Percentiles rank a stretch among this genome's conserved stretches.
Evolutionary conservation across 1,284 basidiomycete species (phyloP).

Genomic region (Golubevia sp.): DNA sequence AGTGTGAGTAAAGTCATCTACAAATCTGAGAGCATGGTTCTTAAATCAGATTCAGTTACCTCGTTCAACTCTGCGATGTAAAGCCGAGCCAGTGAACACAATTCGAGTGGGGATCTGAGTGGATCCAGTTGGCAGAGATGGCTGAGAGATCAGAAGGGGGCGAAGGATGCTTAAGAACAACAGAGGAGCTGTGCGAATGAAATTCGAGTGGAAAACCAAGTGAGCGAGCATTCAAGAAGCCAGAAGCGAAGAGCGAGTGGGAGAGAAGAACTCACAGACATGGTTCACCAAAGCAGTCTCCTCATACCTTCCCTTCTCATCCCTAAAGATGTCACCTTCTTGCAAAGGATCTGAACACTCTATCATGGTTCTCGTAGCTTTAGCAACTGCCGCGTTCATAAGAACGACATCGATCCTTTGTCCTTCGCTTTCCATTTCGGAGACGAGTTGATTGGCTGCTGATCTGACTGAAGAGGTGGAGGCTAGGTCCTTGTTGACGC

Average conservation of each 20-base stretch:
- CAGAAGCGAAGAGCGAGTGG: background rate
- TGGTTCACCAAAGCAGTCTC: slow-evolving; percentile 33
- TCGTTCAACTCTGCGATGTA: slow-evolving; percentile 18
- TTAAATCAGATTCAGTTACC: no score
- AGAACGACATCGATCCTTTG: slow-evolving; percentile 20
- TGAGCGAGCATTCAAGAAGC: background rate
- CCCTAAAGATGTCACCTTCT: slow-evolving; percentile 13
- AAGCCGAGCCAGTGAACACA: slow-evolving; percentile 30
- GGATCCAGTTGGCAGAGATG: background rate
- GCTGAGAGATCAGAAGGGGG: slow-evolving; percentile 9
- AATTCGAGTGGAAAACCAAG: background rate
- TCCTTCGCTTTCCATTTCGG: slow-evolving; percentile 7
- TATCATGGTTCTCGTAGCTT: slow-evolving; percentile 11
- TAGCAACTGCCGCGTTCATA: slow-evolving; percentile 30
- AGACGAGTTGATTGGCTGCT: slow-evolving; percentile 16
- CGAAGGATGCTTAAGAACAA: slow-evolving; percentile 20
- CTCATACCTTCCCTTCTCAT: slow-evolving; percentile 15
- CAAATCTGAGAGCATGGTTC: no score
- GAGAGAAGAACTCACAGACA: background rate
- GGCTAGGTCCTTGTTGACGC: slow-evolving; percentile 10
- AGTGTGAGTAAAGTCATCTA: no score
- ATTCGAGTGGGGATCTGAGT: slow-evolving; percentile 22
- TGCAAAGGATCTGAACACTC: slow-evolving; percentile 11
- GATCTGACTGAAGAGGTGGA: slow-evolving; percentile 18
- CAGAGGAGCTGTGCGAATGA: slow-evolving; percentile 14